Evolutionary conservation across 176 grass and related monocot genomes (phyloP), one percentile per base, ranked within the genome.

Genomic region (Secale cereale): DNA sequence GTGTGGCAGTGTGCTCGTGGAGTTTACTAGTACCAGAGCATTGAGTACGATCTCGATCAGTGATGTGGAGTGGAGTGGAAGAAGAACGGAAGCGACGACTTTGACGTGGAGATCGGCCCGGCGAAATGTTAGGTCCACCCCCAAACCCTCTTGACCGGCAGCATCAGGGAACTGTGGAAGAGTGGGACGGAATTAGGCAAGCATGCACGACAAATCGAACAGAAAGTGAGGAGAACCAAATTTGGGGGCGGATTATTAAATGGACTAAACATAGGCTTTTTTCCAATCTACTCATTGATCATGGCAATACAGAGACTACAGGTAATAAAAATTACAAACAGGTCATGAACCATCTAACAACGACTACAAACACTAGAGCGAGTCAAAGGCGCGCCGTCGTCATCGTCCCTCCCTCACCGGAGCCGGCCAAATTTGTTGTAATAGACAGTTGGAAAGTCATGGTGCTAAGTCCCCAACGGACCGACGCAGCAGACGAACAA

Each of bases 101-200:
- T 90, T 23, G 74, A 83, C 80, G 54, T 65, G 64, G 39, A 64
- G 52, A 26, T 8, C 28, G n/a, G 10, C 10, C 29, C 17, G 17
- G 35, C 26, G 65, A 90, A 86, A 36, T 90, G 88, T 90, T 86
- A 86, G 83, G 88, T 86, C 84, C 84, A 86, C 88, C 31, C 83
- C 65, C 79, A 70, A 70, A 22, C 59, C 77, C 36, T 20, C 45
- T 76, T 76, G 45, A 54, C 45, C 45, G 72, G 45, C 45, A 76
- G 30, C 4, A 76, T 0, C 7, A 48, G 25, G 71, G 41, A 81
- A 48, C 35, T 46, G 35, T 46, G 45, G 5, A 41, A 16, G 4
- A 29, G 10, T 12, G 66, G 50, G 68, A 22, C 29, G 46, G 62
- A 35, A 76, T 48, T 76, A 22, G 82, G 82, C 59, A 68, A 22